These are phyloP conservation scores for Aspergillus asperescens DNA, from an alignment of 495 filamentous ascomycete genomes.

Conservation along the genomic window DNA sequence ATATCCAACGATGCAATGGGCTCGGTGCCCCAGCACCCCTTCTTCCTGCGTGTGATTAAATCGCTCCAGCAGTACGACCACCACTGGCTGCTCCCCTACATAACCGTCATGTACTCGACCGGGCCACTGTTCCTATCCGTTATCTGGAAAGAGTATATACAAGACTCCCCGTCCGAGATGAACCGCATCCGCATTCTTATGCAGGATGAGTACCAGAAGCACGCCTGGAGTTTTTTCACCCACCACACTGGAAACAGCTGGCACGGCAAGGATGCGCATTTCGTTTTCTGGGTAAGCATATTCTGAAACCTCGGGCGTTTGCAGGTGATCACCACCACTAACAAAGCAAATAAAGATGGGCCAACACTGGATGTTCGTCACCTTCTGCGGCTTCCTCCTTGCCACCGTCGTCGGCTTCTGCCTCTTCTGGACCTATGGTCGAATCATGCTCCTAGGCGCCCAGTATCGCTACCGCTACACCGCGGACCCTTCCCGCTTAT, in stretches of 20 bases:
- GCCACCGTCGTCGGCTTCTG: constrained; percentile 51
- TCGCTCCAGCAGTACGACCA: constrained; percentile 63
- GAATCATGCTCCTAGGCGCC: too few species aligned
- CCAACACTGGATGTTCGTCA: constrained; percentile 68
- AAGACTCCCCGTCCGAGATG: constrained; percentile 30
- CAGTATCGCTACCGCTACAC: too few species aligned
- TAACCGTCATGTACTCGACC: constrained; percentile 83
- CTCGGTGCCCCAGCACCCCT: constrained; percentile 71
- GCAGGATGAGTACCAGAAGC: constrained; percentile 63
- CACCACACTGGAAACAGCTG: constrained; percentile 70
- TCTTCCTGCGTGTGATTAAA: constrained; percentile 70
- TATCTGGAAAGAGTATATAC: constrained; percentile 76
- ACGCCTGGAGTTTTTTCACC: constrained; percentile 72
- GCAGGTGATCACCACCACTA: too few species aligned
- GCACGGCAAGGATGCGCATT: constrained; percentile 66
- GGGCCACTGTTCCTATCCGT: constrained; percentile 80
- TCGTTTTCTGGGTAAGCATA: constrained; percentile 59
- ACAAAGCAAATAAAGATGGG: constrained; percentile 42
- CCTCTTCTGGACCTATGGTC: constrained; percentile 53
- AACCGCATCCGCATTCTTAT: constrained; percentile 52
- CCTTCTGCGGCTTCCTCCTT: constrained; percentile 55
- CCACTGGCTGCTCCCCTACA: constrained; percentile 75
- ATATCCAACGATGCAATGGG: constrained; percentile 91
- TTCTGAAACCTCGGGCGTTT: too few species aligned
- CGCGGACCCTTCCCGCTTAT: too few species aligned